Evolutionary conservation across 345 rosid genomes (phyloP).

Genomic region (Abelmoschus esculentus): DNA sequence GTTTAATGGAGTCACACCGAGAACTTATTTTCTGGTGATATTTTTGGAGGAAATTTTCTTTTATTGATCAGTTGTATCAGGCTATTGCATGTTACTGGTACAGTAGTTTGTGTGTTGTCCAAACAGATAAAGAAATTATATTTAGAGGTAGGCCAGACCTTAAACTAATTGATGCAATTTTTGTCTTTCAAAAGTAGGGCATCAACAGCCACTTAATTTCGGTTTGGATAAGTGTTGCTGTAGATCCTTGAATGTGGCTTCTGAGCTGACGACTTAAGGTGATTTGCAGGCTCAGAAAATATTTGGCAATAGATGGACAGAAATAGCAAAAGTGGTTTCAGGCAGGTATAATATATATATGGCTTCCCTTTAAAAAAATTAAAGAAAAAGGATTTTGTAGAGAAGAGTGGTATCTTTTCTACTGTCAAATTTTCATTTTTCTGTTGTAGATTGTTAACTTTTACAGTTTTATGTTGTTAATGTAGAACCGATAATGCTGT

Average conservation of each 20-base stretch:
- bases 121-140: too few species aligned
- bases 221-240: conserved; percentile 11
- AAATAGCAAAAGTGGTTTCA: conserved; percentile 97
- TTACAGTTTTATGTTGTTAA: conserved; percentile 9
- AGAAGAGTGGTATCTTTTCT: not conserved
- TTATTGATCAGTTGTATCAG: conserved; percentile 2
- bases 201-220: not conserved
- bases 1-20: not conserved
- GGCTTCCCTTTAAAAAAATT: not conserved
- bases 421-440: not conserved
- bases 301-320: conserved; percentile 98
- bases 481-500: conserved; percentile 97
- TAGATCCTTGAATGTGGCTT: conserved; percentile 8
- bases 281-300: conserved; percentile 79
- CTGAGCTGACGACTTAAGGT: conserved; percentile 14
- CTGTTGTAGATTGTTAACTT: not conserved
- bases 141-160: conserved; percentile 20
- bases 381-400: too few species aligned
- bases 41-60: conserved; percentile 5
- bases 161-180: conserved; percentile 1
- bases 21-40: not conserved
- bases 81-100: not conserved
- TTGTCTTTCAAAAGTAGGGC: conserved; percentile 12
- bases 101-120: not conserved
- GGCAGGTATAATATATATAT: conserved; percentile 59